Conservation (phyloP, 208 protist genomes). For the Angomonas desouzai region DNA sequence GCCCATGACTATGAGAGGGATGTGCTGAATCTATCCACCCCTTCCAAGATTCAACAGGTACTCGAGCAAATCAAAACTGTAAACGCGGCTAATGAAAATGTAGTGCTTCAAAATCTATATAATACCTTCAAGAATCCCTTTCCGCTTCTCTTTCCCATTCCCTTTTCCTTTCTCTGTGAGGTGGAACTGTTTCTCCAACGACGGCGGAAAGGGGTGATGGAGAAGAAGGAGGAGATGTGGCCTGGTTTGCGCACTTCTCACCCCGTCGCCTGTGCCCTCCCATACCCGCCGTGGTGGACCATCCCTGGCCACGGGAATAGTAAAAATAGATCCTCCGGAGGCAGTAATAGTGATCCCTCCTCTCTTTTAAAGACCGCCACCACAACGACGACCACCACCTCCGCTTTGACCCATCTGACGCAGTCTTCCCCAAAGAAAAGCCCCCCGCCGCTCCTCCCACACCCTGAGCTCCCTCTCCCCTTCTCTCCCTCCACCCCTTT, state of each 20-base stretch:
- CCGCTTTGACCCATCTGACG: background rate
- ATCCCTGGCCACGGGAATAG: background rate
- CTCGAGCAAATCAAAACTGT: background rate
- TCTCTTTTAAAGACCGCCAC: background rate
- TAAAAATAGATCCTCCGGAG: background rate
- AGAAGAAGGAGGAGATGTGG: no score
- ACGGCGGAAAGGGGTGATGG: background rate
- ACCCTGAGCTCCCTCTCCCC: background rate
- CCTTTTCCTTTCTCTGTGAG: background rate
- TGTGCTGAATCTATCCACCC: background rate
- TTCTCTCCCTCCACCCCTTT: background rate
- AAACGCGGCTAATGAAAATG: background rate
- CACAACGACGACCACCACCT: background rate
- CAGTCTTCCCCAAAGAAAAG: no score
- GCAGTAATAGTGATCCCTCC: background rate
- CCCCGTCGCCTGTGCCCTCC: background rate
- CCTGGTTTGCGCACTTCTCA: no score
- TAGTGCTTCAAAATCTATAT: background rate
- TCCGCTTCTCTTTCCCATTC: background rate
- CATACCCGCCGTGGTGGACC: slow-evolving; percentile 1
- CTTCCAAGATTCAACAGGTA: background rate
- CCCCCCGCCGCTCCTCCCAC: background rate
- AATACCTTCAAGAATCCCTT: background rate
- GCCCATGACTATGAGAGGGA: background rate
- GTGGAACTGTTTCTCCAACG: background rate